Evolutionary conservation across 768 basidiomycete species (phyloP), one percentile per base, ranked within the genome.

Genomic region (Coprinopsis strossmayeri): DNA sequence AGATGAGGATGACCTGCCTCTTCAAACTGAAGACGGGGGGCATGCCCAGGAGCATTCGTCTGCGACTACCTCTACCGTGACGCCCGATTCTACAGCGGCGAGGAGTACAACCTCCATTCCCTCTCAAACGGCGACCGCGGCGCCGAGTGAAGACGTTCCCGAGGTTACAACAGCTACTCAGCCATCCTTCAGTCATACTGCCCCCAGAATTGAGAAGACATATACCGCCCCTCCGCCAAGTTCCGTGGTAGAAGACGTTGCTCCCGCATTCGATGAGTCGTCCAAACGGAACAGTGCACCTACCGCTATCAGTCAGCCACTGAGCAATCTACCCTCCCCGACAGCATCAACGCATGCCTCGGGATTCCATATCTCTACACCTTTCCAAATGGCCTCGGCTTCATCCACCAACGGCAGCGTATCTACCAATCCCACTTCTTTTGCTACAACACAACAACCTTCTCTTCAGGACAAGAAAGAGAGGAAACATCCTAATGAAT

Each of bases 401-500:
- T 34, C 48, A 18, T 37, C 45, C 7, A 34, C 23, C 21, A 51
- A 20, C 30, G 35, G 10, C 5, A 42, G 40, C 38, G n/a, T 42
- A 18, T 45, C 45, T 10, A 50, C 45, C 12, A 47, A 26, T 27
- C 26, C 46, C 20, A 52, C 43, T 7, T 44, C 46, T 23, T 34
- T 42, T 10, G 49, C 50, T 30, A n/a, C n/a, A n/a, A n/a, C n/a
- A n/a, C 10, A 48, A 15, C 51, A 55, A 1, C 48, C 52, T 11
- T 52, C 56, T 13, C 20, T 56, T 21, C 46, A 55, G 49, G 49
- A 50, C 42, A 63, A 58, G 40, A 66, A 64, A 57, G 73, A 69
- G 45, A 66, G 65, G 25, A 60, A 59, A 0, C 71, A 76, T 55
- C 77, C 89, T 1, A 73, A 75, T 0, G 85, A 88, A 48, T 99